Conservation (phyloP, 306 rosid genomes). For the Malus asiatica region DNA sequence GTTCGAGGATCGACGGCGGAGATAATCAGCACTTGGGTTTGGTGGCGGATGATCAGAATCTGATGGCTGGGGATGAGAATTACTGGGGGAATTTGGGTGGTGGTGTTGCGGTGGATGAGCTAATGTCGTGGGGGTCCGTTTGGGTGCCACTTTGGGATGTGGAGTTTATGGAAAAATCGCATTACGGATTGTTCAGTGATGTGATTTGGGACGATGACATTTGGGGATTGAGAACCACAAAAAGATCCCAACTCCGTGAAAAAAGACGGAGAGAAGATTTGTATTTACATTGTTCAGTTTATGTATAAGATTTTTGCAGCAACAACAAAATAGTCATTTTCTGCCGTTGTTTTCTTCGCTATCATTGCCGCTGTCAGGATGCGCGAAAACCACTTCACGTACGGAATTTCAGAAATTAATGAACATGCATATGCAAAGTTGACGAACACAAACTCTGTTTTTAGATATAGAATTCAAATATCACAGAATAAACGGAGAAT, state of each 20-base stretch:
- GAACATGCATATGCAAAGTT: not conserved
- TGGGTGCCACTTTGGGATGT: conserved; percentile 58
- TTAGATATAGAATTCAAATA: not conserved
- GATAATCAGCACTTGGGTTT: conserved; percentile 2
- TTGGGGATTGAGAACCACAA: conserved; percentile 45
- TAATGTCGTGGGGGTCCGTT: conserved; percentile 65
- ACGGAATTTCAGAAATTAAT: not conserved
- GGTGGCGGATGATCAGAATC: conserved; percentile 5
- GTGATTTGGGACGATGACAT: conserved; percentile 65
- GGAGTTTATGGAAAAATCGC: conserved; percentile 41
- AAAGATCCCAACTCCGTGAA: conserved; percentile 29
- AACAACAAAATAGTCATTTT: not conserved
- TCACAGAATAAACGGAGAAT: not conserved
- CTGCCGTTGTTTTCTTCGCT: not conserved
- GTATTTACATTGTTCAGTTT: not conserved
- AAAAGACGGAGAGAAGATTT: not conserved
- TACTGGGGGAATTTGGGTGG: conserved; percentile 32
- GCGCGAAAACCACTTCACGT: not conserved
- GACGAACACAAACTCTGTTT: not conserved
- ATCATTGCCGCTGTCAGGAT: not conserved
- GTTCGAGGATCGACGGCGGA: conserved; percentile 1
- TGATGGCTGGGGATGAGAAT: conserved; percentile 14
- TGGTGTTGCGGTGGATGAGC: conserved; percentile 39
- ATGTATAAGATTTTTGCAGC: not conserved
- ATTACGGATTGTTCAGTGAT: conserved; percentile 33